Conservation (phyloP, 2,329 filamentous ascomycete genomes). For the Rugonectria rugulosa region DNA sequence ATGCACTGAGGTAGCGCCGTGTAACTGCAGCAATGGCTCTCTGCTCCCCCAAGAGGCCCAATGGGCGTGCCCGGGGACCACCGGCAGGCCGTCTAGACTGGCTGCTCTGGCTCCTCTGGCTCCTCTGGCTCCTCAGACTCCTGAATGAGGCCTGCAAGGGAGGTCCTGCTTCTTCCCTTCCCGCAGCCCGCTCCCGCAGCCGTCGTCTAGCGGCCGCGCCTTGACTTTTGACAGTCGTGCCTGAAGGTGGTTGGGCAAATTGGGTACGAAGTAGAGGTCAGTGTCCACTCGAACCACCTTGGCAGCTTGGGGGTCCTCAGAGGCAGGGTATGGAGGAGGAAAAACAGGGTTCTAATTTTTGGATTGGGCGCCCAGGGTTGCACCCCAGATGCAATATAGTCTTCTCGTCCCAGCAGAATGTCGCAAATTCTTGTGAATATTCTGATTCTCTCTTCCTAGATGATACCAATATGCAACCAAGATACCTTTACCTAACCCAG, state of each 20-base stretch:
- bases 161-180: neutral
- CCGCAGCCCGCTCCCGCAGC: conserved; percentile 4
- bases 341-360: conserved; percentile 30
- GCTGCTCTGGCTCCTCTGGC: too few species aligned
- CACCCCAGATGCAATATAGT: conserved; percentile 23
- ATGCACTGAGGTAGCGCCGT: neutral
- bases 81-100: too few species aligned
- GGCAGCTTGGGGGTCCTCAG: conserved; percentile 5
- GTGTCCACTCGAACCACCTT: conserved; percentile 36
- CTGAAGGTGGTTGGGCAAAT: conserved; percentile 35
- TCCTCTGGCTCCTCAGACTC: neutral
- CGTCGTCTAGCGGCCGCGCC: conserved; percentile 13
- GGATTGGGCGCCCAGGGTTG: conserved; percentile 37
- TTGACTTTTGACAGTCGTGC: conserved; percentile 21
- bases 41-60: neutral
- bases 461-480: conserved; percentile 18
- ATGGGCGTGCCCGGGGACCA: neutral
- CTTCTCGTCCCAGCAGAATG: conserved; percentile 19
- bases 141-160: conserved; percentile 13
- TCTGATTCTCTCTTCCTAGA: conserved; percentile 7
- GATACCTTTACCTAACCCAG: neutral
- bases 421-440: conserved; percentile 16
- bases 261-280: conserved; percentile 26
- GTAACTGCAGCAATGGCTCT: neutral
- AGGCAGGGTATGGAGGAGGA: neutral